phyloP scores from a whole-genome alignment of 352 stramenopile genomes.

The Globisporangium cederbergense region DNA sequence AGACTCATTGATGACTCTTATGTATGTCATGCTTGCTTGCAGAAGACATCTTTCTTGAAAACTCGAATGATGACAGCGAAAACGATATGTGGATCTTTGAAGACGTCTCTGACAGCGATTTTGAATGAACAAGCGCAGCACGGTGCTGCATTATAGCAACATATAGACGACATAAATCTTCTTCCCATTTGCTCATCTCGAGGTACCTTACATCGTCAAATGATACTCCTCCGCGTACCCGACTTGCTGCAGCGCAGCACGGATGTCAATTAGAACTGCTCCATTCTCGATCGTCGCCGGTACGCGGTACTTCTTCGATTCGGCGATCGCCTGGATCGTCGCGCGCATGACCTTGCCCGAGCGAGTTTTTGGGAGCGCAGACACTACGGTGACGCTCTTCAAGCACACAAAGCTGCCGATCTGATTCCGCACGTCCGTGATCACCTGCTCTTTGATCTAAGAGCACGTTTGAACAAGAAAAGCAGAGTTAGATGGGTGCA shows the following conservation, averaged over 20 bases:
- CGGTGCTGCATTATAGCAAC: neutral
- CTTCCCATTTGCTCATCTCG: neutral
- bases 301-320: conserved; percentile 30
- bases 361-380: conserved; percentile 28
- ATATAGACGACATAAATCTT: conserved; percentile 2
- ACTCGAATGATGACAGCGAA: conserved; percentile 12
- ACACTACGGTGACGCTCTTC: conserved; percentile 25
- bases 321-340: conserved; percentile 39
- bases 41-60: conserved; percentile 30
- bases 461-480: neutral
- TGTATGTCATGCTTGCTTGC: conserved; percentile 4
- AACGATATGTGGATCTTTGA: conserved; percentile 43
- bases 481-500: neutral
- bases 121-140: conserved; percentile 25
- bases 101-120: conserved; percentile 68
- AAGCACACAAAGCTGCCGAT: conserved; percentile 35
- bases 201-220: conserved; percentile 17
- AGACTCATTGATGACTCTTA: neutral
- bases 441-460: conserved; percentile 25
- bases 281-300: conserved; percentile 48
- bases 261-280: conserved; percentile 25
- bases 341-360: conserved; percentile 34
- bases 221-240: conserved; percentile 28
- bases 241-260: conserved; percentile 25
- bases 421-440: conserved; percentile 21